Evolutionary conservation across 1,284 basidiomycete genomes (phyloP).

Genomic region (Puccinia coronata): DNA sequence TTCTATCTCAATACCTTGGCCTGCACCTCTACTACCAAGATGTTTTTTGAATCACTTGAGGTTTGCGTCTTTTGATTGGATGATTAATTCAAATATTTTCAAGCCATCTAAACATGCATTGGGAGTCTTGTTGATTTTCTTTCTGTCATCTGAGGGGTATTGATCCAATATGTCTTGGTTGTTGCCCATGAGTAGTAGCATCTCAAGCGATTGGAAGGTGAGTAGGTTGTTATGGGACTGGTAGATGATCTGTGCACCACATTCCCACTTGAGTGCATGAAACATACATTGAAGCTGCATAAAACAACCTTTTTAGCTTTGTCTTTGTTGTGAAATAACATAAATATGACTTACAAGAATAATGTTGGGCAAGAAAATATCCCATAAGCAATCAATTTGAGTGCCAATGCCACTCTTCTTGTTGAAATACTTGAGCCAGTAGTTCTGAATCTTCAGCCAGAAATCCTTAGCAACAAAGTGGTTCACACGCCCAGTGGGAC

Average conservation of each 20-base stretch:
- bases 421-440: constrained; percentile 23
- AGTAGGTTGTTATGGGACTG: neutral
- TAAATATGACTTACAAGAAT: neutral
- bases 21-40: neutral
- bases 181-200: neutral
- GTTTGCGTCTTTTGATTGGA: no score
- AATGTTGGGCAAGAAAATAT: neutral
- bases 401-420: constrained; percentile 21
- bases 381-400: neutral
- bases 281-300: neutral
- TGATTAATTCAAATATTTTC: neutral
- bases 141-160: neutral
- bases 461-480: constrained; percentile 32
- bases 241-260: neutral
- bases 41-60: neutral
- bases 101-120: neutral
- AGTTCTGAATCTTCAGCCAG: constrained; percentile 29
- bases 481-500: neutral
- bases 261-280: neutral
- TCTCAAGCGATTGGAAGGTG: neutral
- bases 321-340: no score
- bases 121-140: no score
- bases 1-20: no score
- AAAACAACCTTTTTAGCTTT: neutral
- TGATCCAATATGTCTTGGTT: neutral